Evolutionary conservation across 371 early-diverging fungal species (phyloP).

Genomic region (Quaeritorhiza haematococci): DNA sequence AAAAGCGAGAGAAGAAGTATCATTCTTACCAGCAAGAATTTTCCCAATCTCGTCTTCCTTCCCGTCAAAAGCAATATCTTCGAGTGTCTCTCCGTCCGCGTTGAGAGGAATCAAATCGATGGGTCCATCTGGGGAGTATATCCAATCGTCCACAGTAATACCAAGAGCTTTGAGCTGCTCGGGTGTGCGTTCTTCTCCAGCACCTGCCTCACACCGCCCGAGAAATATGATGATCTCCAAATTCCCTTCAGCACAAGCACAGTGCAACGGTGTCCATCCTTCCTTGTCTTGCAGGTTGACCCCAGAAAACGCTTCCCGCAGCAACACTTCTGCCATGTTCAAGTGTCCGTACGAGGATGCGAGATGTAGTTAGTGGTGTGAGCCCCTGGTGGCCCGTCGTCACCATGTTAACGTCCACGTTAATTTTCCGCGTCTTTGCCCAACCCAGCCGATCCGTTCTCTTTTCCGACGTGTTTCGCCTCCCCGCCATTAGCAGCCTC

Average conservation of each 20-base stretch:
- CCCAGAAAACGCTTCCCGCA: conserved; percentile 30
- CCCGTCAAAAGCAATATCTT: conserved; percentile 30
- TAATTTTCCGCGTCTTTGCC: neutral
- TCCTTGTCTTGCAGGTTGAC: conserved; percentile 64
- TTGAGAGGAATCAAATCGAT: conserved; percentile 29
- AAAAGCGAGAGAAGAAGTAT: neutral
- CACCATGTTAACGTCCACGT: conserved; percentile 23
- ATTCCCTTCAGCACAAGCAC: conserved; percentile 62
- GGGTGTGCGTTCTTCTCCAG: conserved; percentile 2
- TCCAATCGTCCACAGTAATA: conserved; percentile 3
- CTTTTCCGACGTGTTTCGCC: conserved; percentile 2
- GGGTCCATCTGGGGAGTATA: conserved; percentile 35
- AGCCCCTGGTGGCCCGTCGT: conserved; percentile 38
- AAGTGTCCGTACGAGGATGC: conserved; percentile 53
- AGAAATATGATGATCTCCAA: conserved; percentile 42
- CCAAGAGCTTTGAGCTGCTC: too few relatives aligned
- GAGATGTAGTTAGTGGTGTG: conserved; percentile 50
- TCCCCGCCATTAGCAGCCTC: neutral
- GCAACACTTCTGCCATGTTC: conserved; percentile 38
- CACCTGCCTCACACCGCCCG: conserved; percentile 24
- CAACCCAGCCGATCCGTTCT: conserved; percentile 2
- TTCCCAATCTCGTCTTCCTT: conserved; percentile 20
- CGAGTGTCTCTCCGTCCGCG: conserved; percentile 36
- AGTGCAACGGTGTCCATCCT: conserved; percentile 74
- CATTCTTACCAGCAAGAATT: conserved; percentile 18